Conservation (phyloP, 306 rosid species). For the Purshia tridentata region DNA sequence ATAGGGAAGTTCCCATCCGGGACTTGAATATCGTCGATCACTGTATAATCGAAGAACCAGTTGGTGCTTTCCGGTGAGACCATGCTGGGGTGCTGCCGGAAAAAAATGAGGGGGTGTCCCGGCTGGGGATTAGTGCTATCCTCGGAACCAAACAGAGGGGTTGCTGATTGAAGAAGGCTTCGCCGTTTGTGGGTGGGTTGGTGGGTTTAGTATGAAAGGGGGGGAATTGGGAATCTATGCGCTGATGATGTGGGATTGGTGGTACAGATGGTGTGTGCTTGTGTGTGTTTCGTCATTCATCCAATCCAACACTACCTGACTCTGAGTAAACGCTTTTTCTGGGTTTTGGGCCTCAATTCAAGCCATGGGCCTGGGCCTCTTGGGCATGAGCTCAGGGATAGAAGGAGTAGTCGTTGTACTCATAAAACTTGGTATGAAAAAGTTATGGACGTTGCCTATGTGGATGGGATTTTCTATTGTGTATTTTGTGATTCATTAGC, state of each 20-base stretch:
- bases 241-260: constrained; percentile 20
- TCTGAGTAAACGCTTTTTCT: constrained; percentile 1
- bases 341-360: constrained; percentile 3
- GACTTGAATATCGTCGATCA: constrained; percentile 77
- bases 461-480: no score
- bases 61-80: constrained; percentile 86
- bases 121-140: constrained; percentile 12
- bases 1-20: constrained; percentile 55
- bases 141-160: constrained; percentile 31
- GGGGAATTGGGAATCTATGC: constrained; percentile 10
- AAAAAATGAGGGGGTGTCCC: constrained; percentile 5
- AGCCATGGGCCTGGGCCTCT: no score
- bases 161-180: background rate
- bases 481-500: no score
- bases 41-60: constrained; percentile 76
- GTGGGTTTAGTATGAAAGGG: constrained; percentile 7
- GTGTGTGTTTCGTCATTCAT: constrained; percentile 15
- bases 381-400: no score
- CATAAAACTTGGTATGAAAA: no score
- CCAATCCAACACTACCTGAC: constrained; percentile 14
- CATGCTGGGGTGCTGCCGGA: constrained; percentile 47
- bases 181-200: constrained; percentile 19
- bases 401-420: no score
- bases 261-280: constrained; percentile 18
- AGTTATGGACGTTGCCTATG: no score